Conservation (phyloP, 1,284 basidiomycete species). For the Trichosporon sp. region DNA sequence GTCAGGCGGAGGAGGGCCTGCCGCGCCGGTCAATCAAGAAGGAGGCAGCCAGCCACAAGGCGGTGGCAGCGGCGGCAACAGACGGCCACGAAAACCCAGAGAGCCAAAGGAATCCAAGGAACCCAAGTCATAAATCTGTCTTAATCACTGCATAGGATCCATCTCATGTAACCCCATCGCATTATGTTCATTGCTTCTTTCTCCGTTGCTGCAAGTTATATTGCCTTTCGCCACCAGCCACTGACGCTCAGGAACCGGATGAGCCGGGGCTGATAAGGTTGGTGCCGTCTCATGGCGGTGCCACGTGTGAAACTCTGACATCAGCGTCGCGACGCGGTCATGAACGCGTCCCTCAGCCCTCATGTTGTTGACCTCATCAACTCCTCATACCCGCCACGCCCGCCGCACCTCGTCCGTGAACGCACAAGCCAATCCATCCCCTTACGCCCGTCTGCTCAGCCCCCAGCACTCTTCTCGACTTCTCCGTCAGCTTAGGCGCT, state of each 20-base stretch:
- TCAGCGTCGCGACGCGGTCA: slow-evolving; percentile 2
- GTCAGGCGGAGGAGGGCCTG: background rate
- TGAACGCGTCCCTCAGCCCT: slow-evolving; percentile 1
- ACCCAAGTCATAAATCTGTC: background rate
- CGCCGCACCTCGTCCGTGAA: background rate
- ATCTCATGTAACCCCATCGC: background rate
- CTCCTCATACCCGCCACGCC: background rate
- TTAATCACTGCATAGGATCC: background rate
- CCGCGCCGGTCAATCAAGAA: background rate
- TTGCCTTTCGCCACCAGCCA: background rate
- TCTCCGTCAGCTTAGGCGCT: background rate
- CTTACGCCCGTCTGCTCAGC: background rate
- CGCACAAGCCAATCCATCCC: background rate
- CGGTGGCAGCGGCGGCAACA: background rate
- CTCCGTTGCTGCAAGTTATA: background rate
- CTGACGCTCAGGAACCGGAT: background rate
- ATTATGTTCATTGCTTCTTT: background rate
- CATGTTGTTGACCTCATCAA: background rate
- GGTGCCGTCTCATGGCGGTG: background rate
- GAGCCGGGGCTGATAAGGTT: background rate
- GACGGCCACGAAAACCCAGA: background rate
- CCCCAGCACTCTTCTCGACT: background rate
- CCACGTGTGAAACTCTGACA: background rate
- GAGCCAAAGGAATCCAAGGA: background rate
- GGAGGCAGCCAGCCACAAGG: background rate